Base-by-base conservation (phyloP, 352 stramenopile species). In the Phytophthora cajani region DNA sequence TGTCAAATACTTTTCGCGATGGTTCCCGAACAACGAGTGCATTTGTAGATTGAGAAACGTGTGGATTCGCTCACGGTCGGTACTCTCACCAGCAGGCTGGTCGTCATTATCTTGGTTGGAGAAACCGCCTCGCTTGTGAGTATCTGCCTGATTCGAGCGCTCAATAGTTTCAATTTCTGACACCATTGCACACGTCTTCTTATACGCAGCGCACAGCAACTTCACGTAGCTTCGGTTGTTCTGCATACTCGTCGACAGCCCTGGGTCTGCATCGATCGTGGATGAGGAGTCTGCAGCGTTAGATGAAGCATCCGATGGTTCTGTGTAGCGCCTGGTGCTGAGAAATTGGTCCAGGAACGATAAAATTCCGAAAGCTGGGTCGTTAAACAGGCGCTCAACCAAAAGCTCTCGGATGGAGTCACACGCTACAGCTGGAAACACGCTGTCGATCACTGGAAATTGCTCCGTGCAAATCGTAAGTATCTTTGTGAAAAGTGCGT, bases 291-390 rank as follows among this genome's bases (percentile, higher is more conserved):
- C 21, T 54, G 36, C 44, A 52, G 49, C 38, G 47, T 58, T 30
- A 4, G 36, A 44, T 11, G 55, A 64, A 14, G 69, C 49, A 51
- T 54, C 50, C 12, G 51, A 52, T 4, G 58, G 61, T 2, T 69
- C 62, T 19, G 70, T 68, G 17, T 72, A 69, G 40, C 55, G 63
- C 51, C 67, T 70, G 6, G 65, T 71, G n/a, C 58, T 89, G n/a
- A 95, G 58, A 25, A 93, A 79, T 33, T 88, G 78, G 36, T 95
- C 88, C 21, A 95, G 59, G 50, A 88, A 91, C 7, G 84, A 92
- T 51, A 91, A 82, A 57, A 95, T 83, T 0, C 88, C 88, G 10
- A 94, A 95, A 2, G 80, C 88, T 33, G 88, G 88, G 52, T 95
- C 88, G 33, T 93, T 91, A 50, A 90, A 94, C 21, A 95, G 60